These are phyloP conservation scores for Naumovozyma castellii DNA, from an alignment of 805 yeast species.

Conservation along the genomic window DNA sequence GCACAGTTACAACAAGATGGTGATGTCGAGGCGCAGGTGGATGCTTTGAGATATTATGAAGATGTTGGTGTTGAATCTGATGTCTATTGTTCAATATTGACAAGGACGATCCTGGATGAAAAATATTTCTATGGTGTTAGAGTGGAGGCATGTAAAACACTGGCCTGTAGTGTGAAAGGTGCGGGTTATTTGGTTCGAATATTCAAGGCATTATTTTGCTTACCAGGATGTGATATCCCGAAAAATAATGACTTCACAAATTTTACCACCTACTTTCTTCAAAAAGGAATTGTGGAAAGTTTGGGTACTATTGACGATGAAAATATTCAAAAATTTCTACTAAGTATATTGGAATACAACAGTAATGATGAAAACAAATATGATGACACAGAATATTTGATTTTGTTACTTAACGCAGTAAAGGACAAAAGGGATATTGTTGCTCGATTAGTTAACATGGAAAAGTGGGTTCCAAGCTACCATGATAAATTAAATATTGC, in stretches of 20 bases:
- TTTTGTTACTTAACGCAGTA: conserved; percentile 47
- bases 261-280: conserved; percentile 58
- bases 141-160: conserved; percentile 73
- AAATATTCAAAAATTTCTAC: conserved; percentile 49
- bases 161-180: conserved; percentile 49
- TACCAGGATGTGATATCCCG: conserved; percentile 56
- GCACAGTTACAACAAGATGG: conserved; percentile 91
- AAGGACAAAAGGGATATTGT: conserved; percentile 55
- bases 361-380: conserved; percentile 75
- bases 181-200: conserved; percentile 61
- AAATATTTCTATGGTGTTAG: conserved; percentile 86
- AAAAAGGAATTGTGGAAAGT: conserved; percentile 56
- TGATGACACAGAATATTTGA: conserved; percentile 61
- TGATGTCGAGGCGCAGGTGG: conserved; percentile 91
- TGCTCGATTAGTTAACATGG: conserved; percentile 67
- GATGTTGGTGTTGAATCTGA: conserved; percentile 45
- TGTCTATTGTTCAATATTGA: conserved; percentile 64
- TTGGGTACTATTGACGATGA: conserved; percentile 53
- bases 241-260: conserved; percentile 72
- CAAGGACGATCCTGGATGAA: conserved; percentile 72
- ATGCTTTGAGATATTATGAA: conserved; percentile 68
- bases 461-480: conserved; percentile 76
- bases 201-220: conserved; percentile 64
- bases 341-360: conserved; percentile 69
- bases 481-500: neutral